A percentile compares a stretch with the other conserved stretches of the same genome.
These are phyloP conservation scores for Pichia sp. DNA, from an alignment of 1,139 yeast species.

Conservation along the genomic window DNA sequence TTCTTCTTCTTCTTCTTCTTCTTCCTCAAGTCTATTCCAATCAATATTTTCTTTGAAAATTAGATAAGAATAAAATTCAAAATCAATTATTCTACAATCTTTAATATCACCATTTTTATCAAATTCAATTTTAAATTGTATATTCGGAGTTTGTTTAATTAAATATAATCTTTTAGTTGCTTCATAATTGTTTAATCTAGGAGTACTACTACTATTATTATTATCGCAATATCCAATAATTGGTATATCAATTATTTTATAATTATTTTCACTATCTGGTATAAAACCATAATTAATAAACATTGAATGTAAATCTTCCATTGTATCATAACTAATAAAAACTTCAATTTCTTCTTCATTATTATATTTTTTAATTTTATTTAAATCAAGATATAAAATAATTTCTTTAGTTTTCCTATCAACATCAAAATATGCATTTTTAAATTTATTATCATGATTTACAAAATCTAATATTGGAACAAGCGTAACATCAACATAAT, in stretches of 20 bases:
- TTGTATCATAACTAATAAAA: conserved; percentile 45
- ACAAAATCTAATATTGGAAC: conserved; percentile 67
- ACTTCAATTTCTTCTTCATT: conserved; percentile 31
- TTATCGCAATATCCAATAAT: conserved; percentile 23
- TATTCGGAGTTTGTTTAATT: conserved; percentile 28
- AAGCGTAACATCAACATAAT: conserved; percentile 45
- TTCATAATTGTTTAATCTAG: conserved; percentile 7
- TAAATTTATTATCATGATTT: conserved; percentile 43
- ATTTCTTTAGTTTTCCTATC: conserved; percentile 45
- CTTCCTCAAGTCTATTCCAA: conserved; percentile 15
- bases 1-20: conserved; percentile 5
- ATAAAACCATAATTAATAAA: conserved; percentile 55
- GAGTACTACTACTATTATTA: not conserved
- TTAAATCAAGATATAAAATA: conserved; percentile 32
- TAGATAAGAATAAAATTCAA: conserved; percentile 29
- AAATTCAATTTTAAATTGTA: conserved; percentile 29
- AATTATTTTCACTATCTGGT: conserved; percentile 30
- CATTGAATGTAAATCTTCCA: conserved; percentile 42
- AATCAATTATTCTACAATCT: conserved; percentile 23
- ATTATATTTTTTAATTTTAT: not conserved
- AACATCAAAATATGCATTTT: conserved; percentile 57
- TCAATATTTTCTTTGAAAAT: conserved; percentile 18
- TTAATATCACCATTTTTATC: conserved; percentile 15
- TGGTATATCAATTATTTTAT: conserved; percentile 26
- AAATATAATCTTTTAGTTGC: conserved; percentile 20